phyloP scores from a whole-genome alignment of 306 rosid species.

The Begonia peltatifolia region DNA sequence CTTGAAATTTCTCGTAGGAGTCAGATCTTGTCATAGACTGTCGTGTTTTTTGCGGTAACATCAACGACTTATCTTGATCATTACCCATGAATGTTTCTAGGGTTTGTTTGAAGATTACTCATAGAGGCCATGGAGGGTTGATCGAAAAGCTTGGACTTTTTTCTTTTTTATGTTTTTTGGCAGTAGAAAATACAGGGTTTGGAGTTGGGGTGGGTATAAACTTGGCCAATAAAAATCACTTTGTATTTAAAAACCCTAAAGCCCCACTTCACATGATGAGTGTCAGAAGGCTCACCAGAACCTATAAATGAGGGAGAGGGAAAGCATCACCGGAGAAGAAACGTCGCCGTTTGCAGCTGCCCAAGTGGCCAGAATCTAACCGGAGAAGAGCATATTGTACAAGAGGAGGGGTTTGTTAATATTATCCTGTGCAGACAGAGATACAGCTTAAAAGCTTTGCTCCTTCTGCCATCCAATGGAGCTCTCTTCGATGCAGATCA shows the following conservation, averaged over 20 bases:
- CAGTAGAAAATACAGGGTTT: background rate
- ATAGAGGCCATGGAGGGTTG: too few species aligned
- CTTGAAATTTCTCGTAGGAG: too few species aligned
- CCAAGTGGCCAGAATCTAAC: too few species aligned
- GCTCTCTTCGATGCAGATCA: background rate
- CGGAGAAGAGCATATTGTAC: background rate
- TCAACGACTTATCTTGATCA: too few species aligned
- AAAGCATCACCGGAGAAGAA: background rate
- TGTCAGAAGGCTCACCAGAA: conserved; percentile 42
- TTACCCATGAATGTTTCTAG: too few species aligned
- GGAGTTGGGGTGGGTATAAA: too few species aligned
- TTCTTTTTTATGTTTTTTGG: too few species aligned
- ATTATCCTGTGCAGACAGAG: background rate
- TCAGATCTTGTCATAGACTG: too few species aligned
- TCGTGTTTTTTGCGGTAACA: too few species aligned
- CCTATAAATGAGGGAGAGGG: background rate
- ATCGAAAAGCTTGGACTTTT: too few species aligned
- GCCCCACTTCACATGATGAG: conserved; percentile 58
- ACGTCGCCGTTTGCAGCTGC: background rate
- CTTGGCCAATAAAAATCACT: background rate
- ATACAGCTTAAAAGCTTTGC: background rate
- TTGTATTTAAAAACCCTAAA: conserved; percentile 4
- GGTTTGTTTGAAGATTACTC: too few species aligned
- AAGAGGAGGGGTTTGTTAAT: background rate
- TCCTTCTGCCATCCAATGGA: background rate